Conservation (phyloP, 352 stramenopile genomes). For the Globisporangium lucens region DNA sequence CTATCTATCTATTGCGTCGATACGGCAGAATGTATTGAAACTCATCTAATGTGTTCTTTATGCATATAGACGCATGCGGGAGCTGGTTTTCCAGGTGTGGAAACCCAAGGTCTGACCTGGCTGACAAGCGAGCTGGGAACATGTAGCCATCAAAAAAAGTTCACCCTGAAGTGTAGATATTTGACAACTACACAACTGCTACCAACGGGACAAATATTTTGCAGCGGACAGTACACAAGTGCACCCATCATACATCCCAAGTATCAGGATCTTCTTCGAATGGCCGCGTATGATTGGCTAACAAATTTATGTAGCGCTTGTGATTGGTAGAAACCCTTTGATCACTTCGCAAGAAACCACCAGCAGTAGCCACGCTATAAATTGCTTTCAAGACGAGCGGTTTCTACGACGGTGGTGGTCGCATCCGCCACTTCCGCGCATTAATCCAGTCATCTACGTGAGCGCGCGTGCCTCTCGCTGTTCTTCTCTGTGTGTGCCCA, state of each 20-base stretch:
- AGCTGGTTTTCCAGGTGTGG: slow-evolving; percentile 54
- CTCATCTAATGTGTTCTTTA: background rate
- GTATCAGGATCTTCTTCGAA: background rate
- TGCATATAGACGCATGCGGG: slow-evolving; percentile 27
- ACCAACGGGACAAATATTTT: too few species aligned
- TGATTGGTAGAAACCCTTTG: background rate
- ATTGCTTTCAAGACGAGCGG: background rate
- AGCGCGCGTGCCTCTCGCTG: background rate
- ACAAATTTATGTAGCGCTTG: background rate
- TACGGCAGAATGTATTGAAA: background rate
- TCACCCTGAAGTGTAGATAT: too few species aligned
- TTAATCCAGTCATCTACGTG: background rate
- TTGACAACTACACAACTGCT: too few species aligned
- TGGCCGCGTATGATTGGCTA: background rate
- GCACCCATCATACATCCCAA: background rate
- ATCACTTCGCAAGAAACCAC: background rate
- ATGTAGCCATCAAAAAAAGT: too few species aligned
- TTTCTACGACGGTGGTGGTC: background rate
- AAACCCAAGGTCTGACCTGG: slow-evolving; percentile 36
- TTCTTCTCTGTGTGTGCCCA: background rate
- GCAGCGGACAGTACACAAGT: background rate
- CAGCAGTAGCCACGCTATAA: background rate
- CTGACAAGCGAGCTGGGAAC: too few species aligned
- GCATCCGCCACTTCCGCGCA: background rate
- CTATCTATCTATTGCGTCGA: background rate